phyloP scores from a whole-genome alignment of 371 early-diverging fungal species.

The Rhizopus delemar region DNA sequence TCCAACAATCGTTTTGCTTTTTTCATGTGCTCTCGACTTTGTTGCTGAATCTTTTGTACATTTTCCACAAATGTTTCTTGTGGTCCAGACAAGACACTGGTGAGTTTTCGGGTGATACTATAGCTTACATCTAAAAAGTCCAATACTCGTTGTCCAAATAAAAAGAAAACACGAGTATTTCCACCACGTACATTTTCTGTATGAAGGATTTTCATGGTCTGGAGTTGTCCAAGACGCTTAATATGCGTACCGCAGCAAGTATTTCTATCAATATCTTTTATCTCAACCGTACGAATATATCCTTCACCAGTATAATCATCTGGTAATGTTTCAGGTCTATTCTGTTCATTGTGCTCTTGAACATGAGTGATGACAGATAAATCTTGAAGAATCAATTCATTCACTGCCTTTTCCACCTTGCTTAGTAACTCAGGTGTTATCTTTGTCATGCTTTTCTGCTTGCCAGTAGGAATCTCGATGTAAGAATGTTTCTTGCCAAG shows the following conservation, averaged over 20 bases:
- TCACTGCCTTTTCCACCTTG: conserved; percentile 56
- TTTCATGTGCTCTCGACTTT: conserved; percentile 42
- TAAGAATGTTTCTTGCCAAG: conserved; percentile 60
- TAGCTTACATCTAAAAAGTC: conserved; percentile 49
- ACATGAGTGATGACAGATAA: conserved; percentile 53
- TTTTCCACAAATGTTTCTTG: conserved; percentile 65
- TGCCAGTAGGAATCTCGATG: conserved; percentile 58
- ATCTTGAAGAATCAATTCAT: conserved; percentile 59
- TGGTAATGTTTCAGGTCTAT: conserved; percentile 57
- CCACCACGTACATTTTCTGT: conserved; percentile 72
- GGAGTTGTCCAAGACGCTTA: conserved; percentile 58
- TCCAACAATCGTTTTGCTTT: conserved; percentile 48
- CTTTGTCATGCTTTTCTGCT: conserved; percentile 16
- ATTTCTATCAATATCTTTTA: conserved; percentile 61
- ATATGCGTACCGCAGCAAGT: conserved; percentile 88
- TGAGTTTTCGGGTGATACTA: conserved; percentile 51
- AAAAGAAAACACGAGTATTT: conserved; percentile 68
- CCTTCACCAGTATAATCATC: conserved; percentile 64
- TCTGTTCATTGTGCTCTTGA: conserved; percentile 22
- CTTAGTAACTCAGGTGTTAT: conserved; percentile 51
- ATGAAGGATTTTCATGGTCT: conserved; percentile 63
- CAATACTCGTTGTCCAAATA: conserved; percentile 66
- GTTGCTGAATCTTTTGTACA: conserved; percentile 46
- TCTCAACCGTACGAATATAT: conserved; percentile 62
- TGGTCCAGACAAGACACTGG: conserved; percentile 55